These are phyloP conservation scores for Chrysoporthe deuterocubensis DNA, from an alignment of 2,329 filamentous ascomycete species.

Conservation along the genomic window DNA sequence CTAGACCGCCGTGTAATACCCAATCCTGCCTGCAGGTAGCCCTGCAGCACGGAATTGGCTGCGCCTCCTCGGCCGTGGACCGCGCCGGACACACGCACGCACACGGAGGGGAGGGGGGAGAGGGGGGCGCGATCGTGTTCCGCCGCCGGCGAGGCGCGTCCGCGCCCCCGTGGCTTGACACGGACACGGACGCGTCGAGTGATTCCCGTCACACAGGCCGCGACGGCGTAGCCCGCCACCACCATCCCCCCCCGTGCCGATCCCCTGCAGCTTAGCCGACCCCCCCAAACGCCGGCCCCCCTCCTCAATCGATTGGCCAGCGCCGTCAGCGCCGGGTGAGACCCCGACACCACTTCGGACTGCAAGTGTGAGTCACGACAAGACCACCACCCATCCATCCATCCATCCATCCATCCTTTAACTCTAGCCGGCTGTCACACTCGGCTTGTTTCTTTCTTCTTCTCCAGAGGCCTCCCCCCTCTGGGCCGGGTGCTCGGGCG, in stretches of 20 bases:
- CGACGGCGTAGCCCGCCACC: neutral
- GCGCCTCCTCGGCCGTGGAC: neutral
- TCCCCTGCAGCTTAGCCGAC: constrained; percentile 8
- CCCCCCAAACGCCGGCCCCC: constrained; percentile 23
- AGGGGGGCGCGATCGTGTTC: neutral
- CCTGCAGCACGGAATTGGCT: neutral
- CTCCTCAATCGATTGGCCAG: constrained; percentile 18
- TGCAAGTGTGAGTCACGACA: constrained; percentile 6
- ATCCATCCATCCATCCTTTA: neutral
- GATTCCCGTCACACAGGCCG: neutral
- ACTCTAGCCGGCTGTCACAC: neutral
- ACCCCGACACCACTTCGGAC: constrained; percentile 5
- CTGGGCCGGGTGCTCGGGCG: neutral
- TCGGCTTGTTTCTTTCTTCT: neutral
- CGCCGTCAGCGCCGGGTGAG: neutral
- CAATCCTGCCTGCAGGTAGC: neutral
- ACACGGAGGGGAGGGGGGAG: too few species aligned
- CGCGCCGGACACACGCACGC: neutral
- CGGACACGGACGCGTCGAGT: neutral
- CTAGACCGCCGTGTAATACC: neutral
- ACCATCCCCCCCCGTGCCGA: constrained; percentile 1
- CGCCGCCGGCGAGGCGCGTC: neutral
- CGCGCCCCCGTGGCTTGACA: constrained; percentile 5
- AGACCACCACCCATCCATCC: neutral
- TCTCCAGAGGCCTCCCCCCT: neutral